Evolutionary conservation across 2,329 filamentous ascomycete genomes (phyloP).

Genomic region (Paraphaeosphaeria sporulosa): DNA sequence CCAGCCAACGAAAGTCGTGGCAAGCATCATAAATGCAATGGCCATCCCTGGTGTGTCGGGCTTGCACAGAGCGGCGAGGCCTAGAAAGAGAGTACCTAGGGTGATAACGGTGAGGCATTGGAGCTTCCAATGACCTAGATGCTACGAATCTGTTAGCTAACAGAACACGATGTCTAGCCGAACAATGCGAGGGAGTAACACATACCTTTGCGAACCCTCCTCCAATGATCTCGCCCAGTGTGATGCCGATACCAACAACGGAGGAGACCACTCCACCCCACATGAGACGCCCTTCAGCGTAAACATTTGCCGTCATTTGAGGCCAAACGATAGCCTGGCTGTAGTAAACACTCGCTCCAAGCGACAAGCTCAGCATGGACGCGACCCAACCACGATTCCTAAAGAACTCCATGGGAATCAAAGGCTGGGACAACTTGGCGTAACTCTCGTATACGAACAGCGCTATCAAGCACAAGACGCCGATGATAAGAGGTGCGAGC

Average conservation of each 20-base stretch:
- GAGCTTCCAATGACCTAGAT: slow-evolving; percentile 19
- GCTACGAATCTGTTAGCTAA: slow-evolving; percentile 6
- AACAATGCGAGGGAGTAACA: background rate
- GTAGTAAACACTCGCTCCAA: slow-evolving; percentile 45
- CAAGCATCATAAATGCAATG: slow-evolving; percentile 23
- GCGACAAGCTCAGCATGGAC: slow-evolving; percentile 30
- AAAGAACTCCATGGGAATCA: slow-evolving; percentile 49
- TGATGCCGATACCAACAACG: slow-evolving; percentile 30
- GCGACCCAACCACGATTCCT: slow-evolving; percentile 38
- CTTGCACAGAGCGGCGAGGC: background rate
- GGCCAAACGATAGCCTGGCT: slow-evolving; percentile 44
- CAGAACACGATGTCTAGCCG: background rate
- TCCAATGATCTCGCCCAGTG: slow-evolving; percentile 31
- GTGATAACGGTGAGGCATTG: slow-evolving; percentile 22
- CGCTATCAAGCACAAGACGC: slow-evolving; percentile 19
- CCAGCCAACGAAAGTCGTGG: slow-evolving; percentile 24
- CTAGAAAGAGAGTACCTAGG: slow-evolving; percentile 18
- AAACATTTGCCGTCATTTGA: slow-evolving; percentile 19
- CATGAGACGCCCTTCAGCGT: slow-evolving; percentile 16
- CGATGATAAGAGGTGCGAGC: slow-evolving; percentile 20
- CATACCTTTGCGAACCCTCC: slow-evolving; percentile 29
- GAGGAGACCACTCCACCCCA: slow-evolving; percentile 18
- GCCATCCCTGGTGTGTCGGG: slow-evolving; percentile 21
- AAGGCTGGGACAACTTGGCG: slow-evolving; percentile 34
- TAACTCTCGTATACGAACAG: slow-evolving; percentile 20